Evolutionary conservation across 306 rosid species (phyloP).

Genomic region (Crataegus laevigata): DNA sequence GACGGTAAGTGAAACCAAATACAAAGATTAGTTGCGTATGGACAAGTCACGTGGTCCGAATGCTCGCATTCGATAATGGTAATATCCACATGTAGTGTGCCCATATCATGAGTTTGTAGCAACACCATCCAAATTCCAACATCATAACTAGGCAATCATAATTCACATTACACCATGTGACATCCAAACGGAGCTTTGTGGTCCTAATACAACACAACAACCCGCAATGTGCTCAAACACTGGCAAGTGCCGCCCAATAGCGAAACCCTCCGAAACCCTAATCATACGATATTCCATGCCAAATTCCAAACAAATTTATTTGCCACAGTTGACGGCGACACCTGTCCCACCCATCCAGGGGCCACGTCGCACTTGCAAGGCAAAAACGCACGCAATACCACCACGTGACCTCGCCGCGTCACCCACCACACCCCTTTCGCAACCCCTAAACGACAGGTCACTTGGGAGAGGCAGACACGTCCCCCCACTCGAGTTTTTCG

Average conservation of each 20-base stretch:
- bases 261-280: not conserved
- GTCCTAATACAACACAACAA: not conserved
- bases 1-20: too few species aligned
- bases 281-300: not conserved
- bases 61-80: too few species aligned
- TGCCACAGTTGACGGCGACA: constrained; percentile 29
- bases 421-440: constrained; percentile 25
- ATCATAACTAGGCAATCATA: too few species aligned
- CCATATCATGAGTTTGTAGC: too few species aligned
- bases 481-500: constrained; percentile 44
- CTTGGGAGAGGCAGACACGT: constrained; percentile 46
- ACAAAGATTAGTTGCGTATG: too few species aligned
- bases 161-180: not conserved
- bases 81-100: too few species aligned
- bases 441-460: constrained; percentile 69
- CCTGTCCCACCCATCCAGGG: constrained; percentile 32
- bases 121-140: too few species aligned
- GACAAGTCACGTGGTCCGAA: too few species aligned
- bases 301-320: not conserved
- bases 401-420: constrained; percentile 66
- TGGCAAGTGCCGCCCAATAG: not conserved
- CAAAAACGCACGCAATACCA: constrained; percentile 11
- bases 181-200: not conserved
- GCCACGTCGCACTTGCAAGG: constrained; percentile 22
- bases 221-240: not conserved